Evolutionary conservation across 108 stramenopile species (phyloP), one percentile per base, ranked within the genome.

Genomic region (Pseudonitzschia delicatissima): DNA sequence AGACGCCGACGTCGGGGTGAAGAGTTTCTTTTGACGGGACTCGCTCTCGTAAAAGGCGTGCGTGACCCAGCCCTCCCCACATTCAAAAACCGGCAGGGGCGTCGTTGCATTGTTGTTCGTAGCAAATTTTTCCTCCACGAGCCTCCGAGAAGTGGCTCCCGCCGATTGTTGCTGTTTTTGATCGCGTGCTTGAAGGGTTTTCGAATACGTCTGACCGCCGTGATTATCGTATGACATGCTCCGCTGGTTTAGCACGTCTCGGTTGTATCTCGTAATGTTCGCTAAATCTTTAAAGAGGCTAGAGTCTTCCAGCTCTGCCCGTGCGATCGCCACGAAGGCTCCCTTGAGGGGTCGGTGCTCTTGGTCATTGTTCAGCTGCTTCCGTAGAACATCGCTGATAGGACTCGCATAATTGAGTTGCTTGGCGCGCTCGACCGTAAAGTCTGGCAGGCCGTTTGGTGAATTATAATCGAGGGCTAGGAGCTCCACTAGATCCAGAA

Each of bases 81-180:
- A 87, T 72, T 87, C 85, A 69, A 87, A 82, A 23, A 86, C 55
- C 7, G 82, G 76, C 9, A 82, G 26, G 5, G 53, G n/a, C 31
- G 15, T 49, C n/a, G 48, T 21, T 7, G 3, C 53, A 1, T 21
- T 23, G 7, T 21, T 3, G 2, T 23, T 12, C 0, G 29, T 33
- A 25, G 53, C 12, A 7, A 28, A 12, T 55, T 5, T 27, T 29
- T 33, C 17, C 40, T 42, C 13, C 40, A 42, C n/a, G n/a, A n/a
- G n/a, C n/a, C n/a, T n/a, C n/a, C n/a, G n/a, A n/a, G n/a, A n/a
- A n/a, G n/a, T n/a, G n/a, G n/a, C n/a, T n/a, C n/a, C n/a, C n/a
- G n/a, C n/a, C n/a, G n/a, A n/a, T 40, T 61, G 37, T n/a, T 61
- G 18, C n/a, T 40, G 25, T 40, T 35, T 17, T 33, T 58, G 12